Evolutionary conservation across 2,329 filamentous ascomycete genomes (phyloP).

Genomic region (Diplodia intermedia): DNA sequence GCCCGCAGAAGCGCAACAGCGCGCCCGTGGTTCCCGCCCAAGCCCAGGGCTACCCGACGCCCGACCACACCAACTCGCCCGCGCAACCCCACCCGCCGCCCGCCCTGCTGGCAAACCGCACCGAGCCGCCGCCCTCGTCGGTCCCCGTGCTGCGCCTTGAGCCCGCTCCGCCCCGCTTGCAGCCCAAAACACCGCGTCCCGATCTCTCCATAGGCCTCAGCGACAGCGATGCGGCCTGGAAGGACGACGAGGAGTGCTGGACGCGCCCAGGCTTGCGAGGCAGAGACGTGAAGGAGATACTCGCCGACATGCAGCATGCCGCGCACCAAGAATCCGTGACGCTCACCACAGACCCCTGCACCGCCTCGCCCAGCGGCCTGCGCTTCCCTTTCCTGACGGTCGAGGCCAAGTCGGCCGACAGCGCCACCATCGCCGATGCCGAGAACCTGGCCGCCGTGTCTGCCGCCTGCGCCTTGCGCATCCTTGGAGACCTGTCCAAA

Average conservation of each 20-base stretch:
- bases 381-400: not conserved
- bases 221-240: not conserved
- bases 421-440: not conserved
- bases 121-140: not conserved
- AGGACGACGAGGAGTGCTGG: not conserved
- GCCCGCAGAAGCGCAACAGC: not conserved
- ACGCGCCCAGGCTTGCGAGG: not conserved
- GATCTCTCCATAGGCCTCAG: constrained; percentile 5
- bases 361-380: not conserved
- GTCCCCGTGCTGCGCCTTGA: not conserved
- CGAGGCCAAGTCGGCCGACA: not conserved
- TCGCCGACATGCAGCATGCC: not conserved
- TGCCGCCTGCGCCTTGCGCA: not conserved
- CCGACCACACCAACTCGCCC: not conserved
- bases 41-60: not conserved
- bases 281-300: not conserved
- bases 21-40: not conserved
- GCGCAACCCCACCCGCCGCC: not conserved
- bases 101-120: not conserved
- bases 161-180: constrained; percentile 13
- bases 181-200: constrained; percentile 1
- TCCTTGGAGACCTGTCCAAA: not conserved
- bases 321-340: not conserved
- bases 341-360: constrained; percentile 2
- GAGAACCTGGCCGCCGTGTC: not conserved